phyloP scores from a whole-genome alignment of 257 asterid genomes.

The Voacanga thouarsii region DNA sequence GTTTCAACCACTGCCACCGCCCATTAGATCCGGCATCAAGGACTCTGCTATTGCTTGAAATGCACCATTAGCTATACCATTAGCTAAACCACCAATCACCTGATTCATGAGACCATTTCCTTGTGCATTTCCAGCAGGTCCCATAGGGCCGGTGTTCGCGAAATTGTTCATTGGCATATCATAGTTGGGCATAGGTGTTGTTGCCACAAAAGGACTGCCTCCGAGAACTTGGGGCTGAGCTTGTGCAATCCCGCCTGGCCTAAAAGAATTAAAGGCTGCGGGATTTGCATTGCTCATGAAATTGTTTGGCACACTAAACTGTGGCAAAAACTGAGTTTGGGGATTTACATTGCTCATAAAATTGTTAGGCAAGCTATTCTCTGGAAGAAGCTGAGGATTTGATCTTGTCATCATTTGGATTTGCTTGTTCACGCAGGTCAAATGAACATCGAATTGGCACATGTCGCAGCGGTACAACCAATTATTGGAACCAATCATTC shows the following conservation, averaged over 20 bases:
- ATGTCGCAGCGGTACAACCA: slow-evolving; percentile 50
- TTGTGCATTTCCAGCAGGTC: slow-evolving; percentile 13
- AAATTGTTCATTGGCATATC: slow-evolving; percentile 8
- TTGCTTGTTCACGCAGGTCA: slow-evolving; percentile 32
- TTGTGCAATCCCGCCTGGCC: background rate
- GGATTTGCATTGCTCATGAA: background rate
- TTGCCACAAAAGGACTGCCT: background rate
- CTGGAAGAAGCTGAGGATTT: background rate
- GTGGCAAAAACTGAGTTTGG: background rate
- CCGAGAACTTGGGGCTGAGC: slow-evolving; percentile 6
- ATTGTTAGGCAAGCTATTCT: background rate
- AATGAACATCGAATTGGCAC: slow-evolving; percentile 52
- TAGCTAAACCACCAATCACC: slow-evolving; percentile 22
- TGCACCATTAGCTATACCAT: slow-evolving; percentile 36
- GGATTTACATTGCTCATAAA: background rate
- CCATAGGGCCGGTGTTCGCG: slow-evolving; percentile 1
- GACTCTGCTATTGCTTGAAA: slow-evolving; percentile 36
- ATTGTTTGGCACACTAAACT: background rate
- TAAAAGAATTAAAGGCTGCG: background rate
- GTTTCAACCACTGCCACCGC: slow-evolving; percentile 27
- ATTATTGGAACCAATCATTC: slow-evolving; percentile 21
- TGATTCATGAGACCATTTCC: slow-evolving; percentile 25
- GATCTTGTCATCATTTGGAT: background rate
- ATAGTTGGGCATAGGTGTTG: background rate
- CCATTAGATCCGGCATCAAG: slow-evolving; percentile 29